Base-by-base conservation (phyloP, 257 asterid genomes). In the Marsdenia floribunda region DNA sequence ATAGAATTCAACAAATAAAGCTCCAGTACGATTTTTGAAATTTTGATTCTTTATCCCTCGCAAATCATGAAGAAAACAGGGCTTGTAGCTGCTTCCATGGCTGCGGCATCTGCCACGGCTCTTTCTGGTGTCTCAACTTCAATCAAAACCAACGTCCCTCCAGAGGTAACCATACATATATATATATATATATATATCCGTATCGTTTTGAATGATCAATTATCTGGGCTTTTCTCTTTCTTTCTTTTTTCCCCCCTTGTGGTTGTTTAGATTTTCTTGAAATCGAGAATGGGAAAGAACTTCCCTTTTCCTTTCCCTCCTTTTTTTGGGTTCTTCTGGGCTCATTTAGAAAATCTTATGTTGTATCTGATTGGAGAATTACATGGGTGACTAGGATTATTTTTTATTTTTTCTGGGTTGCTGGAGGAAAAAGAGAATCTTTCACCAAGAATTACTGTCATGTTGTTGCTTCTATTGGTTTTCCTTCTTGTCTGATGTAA, bases 41-140 rank as follows among this genome's bases (percentile, higher is more conserved):
- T 1, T 58, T 29, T 24, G 42, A 46, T 61, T 3, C 40, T 61
- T 33, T 16, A 16, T 8, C 16, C 68, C 22, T 0, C 0, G 42
- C 4, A 22, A 21, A 68, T n/a, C 68, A 89, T 90, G 96, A 90
- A 88, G 88, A 90, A 85, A 87, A 81, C 96, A 0, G 84, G 85
- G 44, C 26, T 85, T 44, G 38, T 87, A 0, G 89, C 88, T 2
- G 90, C 90, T 6, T 85, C 93, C 76, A 76, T 85, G 37, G 90
- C 93, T 8, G 89, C 90, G 29, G 89, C 86, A 73, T 87, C 92
- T 52, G 90, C 90, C 15, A 71, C 87, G 35, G 87, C 86, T 40
- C 63, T 80, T 74, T 87, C 89, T 60, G 80, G 82, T 72, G 65
- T 85, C 14, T 74, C 85, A 0, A 44, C 82, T 19, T 71, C 84